Evolutionary conservation across 139 green algal genomes (phyloP), one percentile per base, ranked within the genome.

Genomic region (Eudorina sp.): DNA sequence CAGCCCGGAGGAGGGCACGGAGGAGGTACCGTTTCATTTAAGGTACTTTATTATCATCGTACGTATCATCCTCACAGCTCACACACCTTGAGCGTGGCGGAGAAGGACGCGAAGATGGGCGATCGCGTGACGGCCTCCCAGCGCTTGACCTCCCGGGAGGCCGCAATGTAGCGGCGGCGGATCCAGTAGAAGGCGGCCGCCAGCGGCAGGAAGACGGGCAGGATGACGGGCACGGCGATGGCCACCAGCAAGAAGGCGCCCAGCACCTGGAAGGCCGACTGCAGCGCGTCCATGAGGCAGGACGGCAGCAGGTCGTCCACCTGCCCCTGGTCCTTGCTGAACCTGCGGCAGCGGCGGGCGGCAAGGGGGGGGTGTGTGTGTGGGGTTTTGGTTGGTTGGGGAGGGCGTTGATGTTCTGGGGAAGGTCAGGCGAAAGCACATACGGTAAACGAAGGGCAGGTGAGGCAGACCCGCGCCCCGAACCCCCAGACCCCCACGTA

Each of bases 101-200:
- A 94, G 91, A 98, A 98, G 78, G 91, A 91, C n/a, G 96, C 92
- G 85, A 97, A 99, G 23, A 99, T 92, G 41, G 97, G 97, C 4
- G 92, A 97, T 46, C 96, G 93, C 1, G 91, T 96, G 66, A 96
- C 92, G 11, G 94, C 94, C 85, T 99, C 97, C 89, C 96, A 95
- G n/a, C 97, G 94, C 96, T 99, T 99, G 31, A 99, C 85, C 72
- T 99, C 96, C 0, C 97, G 86, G n/a, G 81, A 92, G 29, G 97
- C 95, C 4, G 62, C 82, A 40, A 98, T 82, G 94, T 98, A 97
- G 41, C 90, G 90, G 9, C 76, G 38, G 2, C 89, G 64, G 23
- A 88, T 53, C 64, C 66, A 79, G 19, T 31, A 69, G 64, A 88
- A 97, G 25, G 83, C 85, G 25, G 89, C n/a, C n/a, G 82, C 66